A percentile compares a stretch with the other conserved stretches of the same genome.
Evolutionary conservation across 2,329 filamentous ascomycete species (phyloP).

Genomic region (Teratosphaeria nubilosa): DNA sequence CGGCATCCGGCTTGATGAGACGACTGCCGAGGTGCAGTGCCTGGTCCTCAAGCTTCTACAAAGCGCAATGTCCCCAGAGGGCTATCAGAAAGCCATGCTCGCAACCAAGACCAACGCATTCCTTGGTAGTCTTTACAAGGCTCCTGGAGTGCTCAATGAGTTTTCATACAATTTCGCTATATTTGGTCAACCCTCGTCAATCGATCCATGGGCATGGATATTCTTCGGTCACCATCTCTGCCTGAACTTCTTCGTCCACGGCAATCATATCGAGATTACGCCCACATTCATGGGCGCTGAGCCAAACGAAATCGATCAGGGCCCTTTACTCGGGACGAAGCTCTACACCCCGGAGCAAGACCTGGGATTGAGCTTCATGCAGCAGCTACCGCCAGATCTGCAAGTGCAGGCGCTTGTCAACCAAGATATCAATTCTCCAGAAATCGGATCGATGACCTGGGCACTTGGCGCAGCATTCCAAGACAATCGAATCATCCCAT

Average conservation of each 20-base stretch:
- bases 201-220: constrained; percentile 58
- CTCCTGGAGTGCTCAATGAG: constrained; percentile 58
- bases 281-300: constrained; percentile 75
- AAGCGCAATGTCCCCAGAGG: constrained; percentile 54
- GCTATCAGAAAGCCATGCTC: constrained; percentile 57
- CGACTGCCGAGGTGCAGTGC: constrained; percentile 35
- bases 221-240: constrained; percentile 75
- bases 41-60: constrained; percentile 48
- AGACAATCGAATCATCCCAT: constrained; percentile 67
- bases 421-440: constrained; percentile 42
- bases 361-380: constrained; percentile 60
- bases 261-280: constrained; percentile 54
- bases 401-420: constrained; percentile 48
- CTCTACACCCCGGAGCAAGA: constrained; percentile 55
- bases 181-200: constrained; percentile 52
- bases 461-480: constrained; percentile 62
- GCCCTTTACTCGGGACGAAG: constrained; percentile 54
- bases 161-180: constrained; percentile 61
- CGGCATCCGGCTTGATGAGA: constrained; percentile 60
- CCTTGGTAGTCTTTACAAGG: constrained; percentile 56
- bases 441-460: constrained; percentile 32
- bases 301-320: constrained; percentile 62
- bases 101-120: constrained; percentile 70
- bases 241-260: constrained; percentile 58
- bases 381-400: constrained; percentile 40